Base-by-base conservation (phyloP, 2,329 filamentous ascomycete species). In the Aspergillus pseudoterreus region DNA sequence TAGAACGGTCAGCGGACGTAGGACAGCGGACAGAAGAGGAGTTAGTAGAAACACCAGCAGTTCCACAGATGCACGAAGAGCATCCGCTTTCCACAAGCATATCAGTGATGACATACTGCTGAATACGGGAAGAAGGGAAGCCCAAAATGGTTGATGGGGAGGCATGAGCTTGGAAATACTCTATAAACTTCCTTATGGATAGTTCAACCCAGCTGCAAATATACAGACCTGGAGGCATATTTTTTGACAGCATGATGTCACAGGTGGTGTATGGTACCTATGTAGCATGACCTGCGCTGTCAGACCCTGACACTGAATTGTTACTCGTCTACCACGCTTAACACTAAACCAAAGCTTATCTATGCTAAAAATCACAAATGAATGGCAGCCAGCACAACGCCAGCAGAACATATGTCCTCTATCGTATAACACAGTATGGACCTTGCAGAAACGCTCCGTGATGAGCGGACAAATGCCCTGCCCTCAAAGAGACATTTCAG, bases 401-500 rank as follows among this genome's bases (percentile, higher is more conserved):
- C 27, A 30, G 52, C 73, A 15, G 68, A 68, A 54, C 2, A 21
- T 42, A 42, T 42, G 39, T 42, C 39, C 39, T 42, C 39, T 42
- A 42, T 42, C 39, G 19, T 42, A 17, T 42, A 42, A 10, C 39
- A 22, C 39, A 42, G 17, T 42, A 42, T 42, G 39, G 17, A 11
- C 32, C 17, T n/a, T 3, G 10, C 21, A n/a, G 22, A 46, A 38
- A 35, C 15, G 22, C 9, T 15, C 3, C 5, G n/a, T 3, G 30
- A 6, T n/a, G 15, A 22, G 22, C 22, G 21, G 9, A 10, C 14
- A 15, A 27, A 68, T 65, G 62, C 66, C 61, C 4, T 55, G 49
- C 15, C 15, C 14, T 56, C 36, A 70, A 47, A 65, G 49, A 14
- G 62, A 59, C 66, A 70, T 64, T 43, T 70, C 68, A 8, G 70